Conservation (phyloP, 805 yeast species). For the Yarrowia bubula region DNA sequence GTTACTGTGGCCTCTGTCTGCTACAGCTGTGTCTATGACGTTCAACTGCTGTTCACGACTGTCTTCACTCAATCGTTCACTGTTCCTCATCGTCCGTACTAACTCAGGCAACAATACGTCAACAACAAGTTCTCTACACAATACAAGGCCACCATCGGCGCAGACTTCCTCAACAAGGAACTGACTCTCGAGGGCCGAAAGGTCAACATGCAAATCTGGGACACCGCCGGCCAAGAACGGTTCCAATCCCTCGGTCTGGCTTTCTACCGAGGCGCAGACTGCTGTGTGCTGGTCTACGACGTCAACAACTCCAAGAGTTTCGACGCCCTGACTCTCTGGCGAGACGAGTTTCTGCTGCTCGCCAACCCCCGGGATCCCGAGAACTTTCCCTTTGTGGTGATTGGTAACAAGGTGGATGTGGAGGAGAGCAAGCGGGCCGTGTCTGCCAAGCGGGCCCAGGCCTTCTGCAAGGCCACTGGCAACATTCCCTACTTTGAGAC, state of each 20-base stretch:
- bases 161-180: slow-evolving; percentile 93
- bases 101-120: slow-evolving; percentile 73
- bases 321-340: slow-evolving; percentile 86
- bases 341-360: slow-evolving; percentile 91
- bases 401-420: slow-evolving; percentile 93
- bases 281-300: slow-evolving; percentile 93
- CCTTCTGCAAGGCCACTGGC: slow-evolving; percentile 61
- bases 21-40: too few relatives aligned
- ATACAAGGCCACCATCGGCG: slow-evolving; percentile 97
- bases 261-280: slow-evolving; percentile 95
- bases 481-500: slow-evolving; percentile 93
- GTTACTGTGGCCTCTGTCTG: too few relatives aligned
- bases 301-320: slow-evolving; percentile 93
- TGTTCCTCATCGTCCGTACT: not conserved
- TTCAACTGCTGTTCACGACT: too few relatives aligned
- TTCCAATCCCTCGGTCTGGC: slow-evolving; percentile 97
- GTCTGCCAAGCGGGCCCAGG: slow-evolving; percentile 58
- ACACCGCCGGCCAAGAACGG: slow-evolving; percentile 98
- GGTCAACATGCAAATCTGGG: slow-evolving; percentile 85
- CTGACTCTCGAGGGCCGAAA: slow-evolving; percentile 78
- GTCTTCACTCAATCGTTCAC: not conserved
- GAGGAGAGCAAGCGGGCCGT: slow-evolving; percentile 85
- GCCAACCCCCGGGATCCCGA: slow-evolving; percentile 93
- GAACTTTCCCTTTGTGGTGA: slow-evolving; percentile 89
- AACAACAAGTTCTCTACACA: slow-evolving; percentile 92